Base-by-base conservation (phyloP, 2,329 filamentous ascomycete species). In the Macrophomina pseudophaseolina region DNA sequence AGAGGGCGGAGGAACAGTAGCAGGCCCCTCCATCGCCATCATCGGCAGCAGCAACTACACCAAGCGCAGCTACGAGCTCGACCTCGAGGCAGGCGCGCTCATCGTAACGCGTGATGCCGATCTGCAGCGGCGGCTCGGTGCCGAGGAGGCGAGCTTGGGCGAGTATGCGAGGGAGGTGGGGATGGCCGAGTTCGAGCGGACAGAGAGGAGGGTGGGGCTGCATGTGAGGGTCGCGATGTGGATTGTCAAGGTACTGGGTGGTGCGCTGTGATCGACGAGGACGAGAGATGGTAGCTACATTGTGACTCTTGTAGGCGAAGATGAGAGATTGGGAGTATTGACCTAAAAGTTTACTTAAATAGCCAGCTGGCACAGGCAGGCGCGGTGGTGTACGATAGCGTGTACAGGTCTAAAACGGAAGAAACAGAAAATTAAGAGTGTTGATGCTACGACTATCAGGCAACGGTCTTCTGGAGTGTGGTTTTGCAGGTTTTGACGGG, bases 31-130 rank as follows among this genome's bases (percentile, higher is more conserved):
- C 56, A 84, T 98, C 65, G 96, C 90, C 38, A 84, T 98, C 18
- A 87, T 99, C 0, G 95, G 95, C 1, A 96, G 92, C 75, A 95
- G 91, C 9, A 99, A 99, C 76, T 99, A 98, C 79, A 99, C 95
- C 0, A 94, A 95, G 77, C 85, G 95, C 54, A 96, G 92, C 74
- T 98, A 99, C 79, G 90, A 90, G 48, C 86, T 97, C 49, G 95
- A 99, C 78, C 84, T 99, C 2, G 95, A 99, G 77, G 91, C 91
- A 0, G 95, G 96, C 40, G 91, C 92, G 0, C 79, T 97, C 67
- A 90, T 99, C 33, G 87, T 97, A 4, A 99, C 95, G 1, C 83
- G 84, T 28, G 90, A 98, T 73, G 82, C 89, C 30, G 85, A 83
- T 0, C 78, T 99, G 71, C 92, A 92, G 78, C 81, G 81, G 67